Evolutionary conservation across 371 early-diverging fungal species (phyloP), one percentile per base, ranked within the genome.

Genomic region (Apophysomyces ossiformis): DNA sequence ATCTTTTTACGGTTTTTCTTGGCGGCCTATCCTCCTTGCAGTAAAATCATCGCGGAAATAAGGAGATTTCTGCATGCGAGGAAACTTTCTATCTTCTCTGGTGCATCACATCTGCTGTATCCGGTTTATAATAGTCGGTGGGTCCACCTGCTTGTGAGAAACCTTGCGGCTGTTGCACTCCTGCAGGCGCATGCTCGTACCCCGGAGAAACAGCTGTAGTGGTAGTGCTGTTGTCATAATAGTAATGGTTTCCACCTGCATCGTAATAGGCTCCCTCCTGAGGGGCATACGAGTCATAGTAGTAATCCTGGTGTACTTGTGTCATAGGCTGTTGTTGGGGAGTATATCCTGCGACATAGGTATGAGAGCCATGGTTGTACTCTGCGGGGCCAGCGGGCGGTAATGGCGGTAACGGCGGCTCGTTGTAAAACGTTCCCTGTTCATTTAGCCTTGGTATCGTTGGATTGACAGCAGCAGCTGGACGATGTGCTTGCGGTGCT

Each of bases 351-450:
- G 32, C 41, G 37, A 8, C 57, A 56, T 18, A 50, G 18, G 50
- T 16, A 9, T 63, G 64, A 6, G 50, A 39, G 7, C 39, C 56
- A 5, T 36, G 43, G 57, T 50, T n/a, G 11, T 21, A 21, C 21
- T 50, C 54, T 2, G 18, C 54, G 9, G 16, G 54, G 12, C 39
- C 26, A 13, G 39, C 38, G 12, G 64, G 7, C 45, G 60, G 47
- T 72, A 67, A 26, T 65, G 37, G 54, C 4, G 54, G 37, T n/a
- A 63, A 41, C 11, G 62, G 56, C 11, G 64, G 57, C 7, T 67
- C 68, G 26, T 68, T 54, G 46, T 72, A 72, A 44, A 63, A 72
- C 21, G 46, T 69, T 39, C 71, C 66, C 37, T 67, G 67, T 18
- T 67, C 71, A 60, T 67, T 69, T 37, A 59, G 50, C 15, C 47